Evolutionary conservation across 2,329 filamentous ascomycete species (phyloP), one percentile per base, ranked within the genome.

Genomic region (Aspergillus vadensis): DNA sequence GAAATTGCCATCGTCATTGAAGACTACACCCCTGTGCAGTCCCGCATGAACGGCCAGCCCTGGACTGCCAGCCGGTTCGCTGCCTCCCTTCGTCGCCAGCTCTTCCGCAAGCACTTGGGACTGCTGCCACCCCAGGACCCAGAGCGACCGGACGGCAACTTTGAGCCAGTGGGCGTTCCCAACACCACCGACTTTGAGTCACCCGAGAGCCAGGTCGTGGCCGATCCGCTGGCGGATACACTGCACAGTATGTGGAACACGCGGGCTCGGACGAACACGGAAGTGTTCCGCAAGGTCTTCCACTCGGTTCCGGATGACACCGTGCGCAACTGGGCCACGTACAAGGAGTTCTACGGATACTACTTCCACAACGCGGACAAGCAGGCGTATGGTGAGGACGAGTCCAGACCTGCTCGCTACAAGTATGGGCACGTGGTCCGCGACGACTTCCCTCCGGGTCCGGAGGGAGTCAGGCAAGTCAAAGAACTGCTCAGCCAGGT

Each of bases 71-170:
- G 90, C n/a, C 88, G 88, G 61, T 92, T 95, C 70, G 93, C 92
- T 0, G 85, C 91, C 2, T 92, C 91, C 0, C 82, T 97, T 4
- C 85, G 93, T 49, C 85, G 91, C 17, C 91, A 91, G 68, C 84
- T 97, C 6, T 96, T 92, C 91, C 88, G 92, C 48, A 94, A 97
- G 77, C 94, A 98, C 74, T 80, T 97, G 12, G 94, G 94, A 1
- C 82, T 97, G 3, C 77, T 97, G 2, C 87, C 85, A 4, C 84
- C 90, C 0, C 92, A 97, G 72, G 81, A 88, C 17, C 82, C 89
- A 61, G 85, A 92, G 58, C 78, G 74, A 6, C 83, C 83, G 12
- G 79, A 86, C 54, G 76, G 80, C 25, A 87, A 87, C 71, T 87
- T 79, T 66, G 78, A 84, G 63, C 85, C 85, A 0, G 80, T 87